Conservation (phyloP, 1,284 basidiomycete species). For the Marasmius sp. region DNA sequence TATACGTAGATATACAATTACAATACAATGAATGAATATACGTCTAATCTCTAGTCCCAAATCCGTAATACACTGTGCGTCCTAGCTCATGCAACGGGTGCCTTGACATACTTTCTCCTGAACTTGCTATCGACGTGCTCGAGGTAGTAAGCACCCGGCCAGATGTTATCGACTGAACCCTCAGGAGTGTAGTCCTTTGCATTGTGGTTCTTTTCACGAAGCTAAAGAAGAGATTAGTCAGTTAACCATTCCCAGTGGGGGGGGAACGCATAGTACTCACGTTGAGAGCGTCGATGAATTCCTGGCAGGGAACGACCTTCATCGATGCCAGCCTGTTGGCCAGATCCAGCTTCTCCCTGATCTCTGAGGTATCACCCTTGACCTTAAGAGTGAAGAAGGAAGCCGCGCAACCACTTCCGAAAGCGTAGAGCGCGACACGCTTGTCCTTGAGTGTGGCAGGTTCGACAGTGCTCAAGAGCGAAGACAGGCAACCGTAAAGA, state of each 20-base stretch:
- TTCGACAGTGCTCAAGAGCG: slow-evolving; percentile 58
- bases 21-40: not conserved
- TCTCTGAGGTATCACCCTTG: slow-evolving; percentile 71
- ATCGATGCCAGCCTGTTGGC: slow-evolving; percentile 77
- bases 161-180: slow-evolving; percentile 89
- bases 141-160: slow-evolving; percentile 94
- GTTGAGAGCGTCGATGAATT: slow-evolving; percentile 51
- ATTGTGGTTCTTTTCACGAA: slow-evolving; percentile 97
- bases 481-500: slow-evolving; percentile 80
- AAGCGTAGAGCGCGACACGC: slow-evolving; percentile 80
- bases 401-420: slow-evolving; percentile 80
- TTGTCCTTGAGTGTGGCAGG: slow-evolving; percentile 61
- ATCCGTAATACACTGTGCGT: not conserved
- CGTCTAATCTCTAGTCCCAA: not conserved
- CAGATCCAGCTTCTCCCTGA: slow-evolving; percentile 71
- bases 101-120: slow-evolving; percentile 82
- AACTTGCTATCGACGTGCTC: slow-evolving; percentile 90
- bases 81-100: slow-evolving; percentile 40
- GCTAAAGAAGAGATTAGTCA: slow-evolving; percentile 41
- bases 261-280: slow-evolving; percentile 45
- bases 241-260: slow-evolving; percentile 2
- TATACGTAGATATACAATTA: not conserved
- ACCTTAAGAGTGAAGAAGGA: slow-evolving; percentile 79
- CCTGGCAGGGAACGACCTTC: slow-evolving; percentile 90
- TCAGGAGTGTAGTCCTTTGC: slow-evolving; percentile 83